These are phyloP conservation scores for Russula sp. DNA, from an alignment of 768 basidiomycete genomes.

Conservation along the genomic window DNA sequence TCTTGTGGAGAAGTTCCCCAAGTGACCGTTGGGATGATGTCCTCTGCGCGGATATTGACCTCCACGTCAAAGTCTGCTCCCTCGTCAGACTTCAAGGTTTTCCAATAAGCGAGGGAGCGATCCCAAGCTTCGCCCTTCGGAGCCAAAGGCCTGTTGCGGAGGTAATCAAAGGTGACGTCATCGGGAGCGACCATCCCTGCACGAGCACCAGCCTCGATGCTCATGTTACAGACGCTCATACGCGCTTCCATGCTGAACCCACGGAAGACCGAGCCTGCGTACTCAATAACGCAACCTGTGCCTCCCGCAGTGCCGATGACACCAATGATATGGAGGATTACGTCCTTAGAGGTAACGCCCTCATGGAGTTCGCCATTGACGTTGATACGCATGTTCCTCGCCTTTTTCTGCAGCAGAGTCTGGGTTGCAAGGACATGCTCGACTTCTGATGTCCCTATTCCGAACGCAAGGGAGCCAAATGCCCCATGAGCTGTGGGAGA, in stretches of 20 bases:
- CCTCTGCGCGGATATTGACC: constrained; percentile 49
- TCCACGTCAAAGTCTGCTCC: constrained; percentile 53
- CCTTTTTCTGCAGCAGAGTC: constrained; percentile 52
- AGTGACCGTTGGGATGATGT: constrained; percentile 56
- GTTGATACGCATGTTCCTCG: constrained; percentile 58
- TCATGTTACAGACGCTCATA: constrained; percentile 60
- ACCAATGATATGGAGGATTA: constrained; percentile 59
- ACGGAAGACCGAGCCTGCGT: constrained; percentile 48
- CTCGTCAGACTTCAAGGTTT: constrained; percentile 45
- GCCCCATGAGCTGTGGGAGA: constrained; percentile 46
- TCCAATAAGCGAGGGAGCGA: constrained; percentile 52
- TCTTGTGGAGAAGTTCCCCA: constrained; percentile 65
- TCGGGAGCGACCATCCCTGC: constrained; percentile 64
- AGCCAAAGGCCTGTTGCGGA: constrained; percentile 50
- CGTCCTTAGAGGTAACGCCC: constrained; percentile 57
- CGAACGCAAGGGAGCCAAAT: constrained; percentile 60
- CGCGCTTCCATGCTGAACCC: constrained; percentile 56
- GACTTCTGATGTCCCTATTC: constrained; percentile 62
- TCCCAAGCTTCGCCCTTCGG: constrained; percentile 57
- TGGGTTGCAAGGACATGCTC: constrained; percentile 66
- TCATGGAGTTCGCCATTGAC: constrained; percentile 49
- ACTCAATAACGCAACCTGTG: constrained; percentile 59
- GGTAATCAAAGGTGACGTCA: constrained; percentile 54
- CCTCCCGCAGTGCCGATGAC: constrained; percentile 59
- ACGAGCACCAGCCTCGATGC: constrained; percentile 58